phyloP scores from a whole-genome alignment of 163 green algal genomes.

The Chlamydomonas reinhardtii region DNA sequence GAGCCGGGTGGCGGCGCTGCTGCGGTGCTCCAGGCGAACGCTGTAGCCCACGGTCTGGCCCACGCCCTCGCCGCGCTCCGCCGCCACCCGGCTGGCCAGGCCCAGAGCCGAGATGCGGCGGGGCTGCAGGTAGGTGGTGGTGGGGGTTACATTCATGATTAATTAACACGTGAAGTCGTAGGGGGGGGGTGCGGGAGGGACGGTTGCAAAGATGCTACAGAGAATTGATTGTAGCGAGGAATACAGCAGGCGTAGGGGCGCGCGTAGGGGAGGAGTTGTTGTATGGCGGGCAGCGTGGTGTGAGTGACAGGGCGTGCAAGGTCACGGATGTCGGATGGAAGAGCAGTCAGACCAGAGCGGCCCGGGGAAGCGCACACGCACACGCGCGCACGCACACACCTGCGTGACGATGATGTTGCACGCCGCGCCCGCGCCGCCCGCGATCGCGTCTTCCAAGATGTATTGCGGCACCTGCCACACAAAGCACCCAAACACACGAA shows the following conservation, averaged over 20 bases:
- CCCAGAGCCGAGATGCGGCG: constrained; percentile 88
- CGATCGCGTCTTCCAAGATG: constrained; percentile 87
- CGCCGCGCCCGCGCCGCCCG: constrained; percentile 61
- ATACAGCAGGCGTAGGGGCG: no score
- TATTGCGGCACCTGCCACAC: constrained; percentile 88
- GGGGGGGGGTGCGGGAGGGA: not conserved
- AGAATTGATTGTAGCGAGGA: no score
- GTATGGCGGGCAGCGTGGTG: no score
- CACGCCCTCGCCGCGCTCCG: constrained; percentile 73
- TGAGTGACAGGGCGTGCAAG: no score
- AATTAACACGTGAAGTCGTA: no score
- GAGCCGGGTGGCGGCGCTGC: constrained; percentile 81
- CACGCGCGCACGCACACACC: not conserved
- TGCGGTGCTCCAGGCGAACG: constrained; percentile 83
- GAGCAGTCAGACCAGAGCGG: no score
- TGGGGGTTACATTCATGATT: not conserved
- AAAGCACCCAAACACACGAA: no score
- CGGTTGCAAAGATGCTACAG: not conserved
- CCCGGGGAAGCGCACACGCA: no score
- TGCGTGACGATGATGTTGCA: constrained; percentile 92
- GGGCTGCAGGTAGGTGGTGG: constrained; percentile 56
- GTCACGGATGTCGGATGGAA: no score
- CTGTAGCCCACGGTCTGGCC: constrained; percentile 55
- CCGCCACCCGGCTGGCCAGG: constrained; percentile 78
- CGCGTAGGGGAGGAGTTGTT: no score